Evolutionary conservation across 2,329 filamentous ascomycete species (phyloP).

Genomic region (Paracorniculantispora psalliotae): DNA sequence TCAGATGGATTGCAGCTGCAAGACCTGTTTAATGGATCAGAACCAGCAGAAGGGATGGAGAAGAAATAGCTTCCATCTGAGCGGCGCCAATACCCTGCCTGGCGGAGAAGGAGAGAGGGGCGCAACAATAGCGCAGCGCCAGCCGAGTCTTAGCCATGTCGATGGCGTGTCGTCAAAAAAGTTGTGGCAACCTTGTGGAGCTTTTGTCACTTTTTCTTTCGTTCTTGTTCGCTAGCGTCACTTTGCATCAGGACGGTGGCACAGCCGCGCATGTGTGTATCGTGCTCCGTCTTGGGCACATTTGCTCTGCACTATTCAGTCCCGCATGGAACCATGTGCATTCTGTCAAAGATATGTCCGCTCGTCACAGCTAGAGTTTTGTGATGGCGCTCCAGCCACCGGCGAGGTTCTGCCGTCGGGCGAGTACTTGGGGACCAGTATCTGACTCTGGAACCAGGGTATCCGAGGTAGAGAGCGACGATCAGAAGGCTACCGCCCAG

Average conservation of each 20-base stretch:
- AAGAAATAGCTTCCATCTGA: constrained; percentile 12
- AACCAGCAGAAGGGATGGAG: constrained; percentile 13
- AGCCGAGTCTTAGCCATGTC: constrained; percentile 7
- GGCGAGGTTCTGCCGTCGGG: neutral
- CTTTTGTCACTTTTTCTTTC: neutral
- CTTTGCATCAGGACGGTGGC: constrained; percentile 3
- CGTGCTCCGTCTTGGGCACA: neutral
- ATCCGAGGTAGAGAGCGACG: neutral
- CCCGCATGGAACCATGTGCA: neutral
- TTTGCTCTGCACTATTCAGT: neutral
- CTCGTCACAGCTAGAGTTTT: neutral
- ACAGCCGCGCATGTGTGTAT: constrained; percentile 5
- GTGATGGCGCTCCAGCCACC: neutral
- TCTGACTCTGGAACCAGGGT: neutral
- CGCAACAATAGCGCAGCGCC: constrained; percentile 11
- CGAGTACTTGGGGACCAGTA: neutral
- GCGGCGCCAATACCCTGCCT: constrained; percentile 7
- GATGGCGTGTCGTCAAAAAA: constrained; percentile 9
- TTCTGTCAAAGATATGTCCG: neutral
- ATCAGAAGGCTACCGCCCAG: neutral
- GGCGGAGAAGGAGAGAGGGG: neutral
- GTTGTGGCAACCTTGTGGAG: constrained; percentile 10
- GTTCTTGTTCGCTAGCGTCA: neutral
- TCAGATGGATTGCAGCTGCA: constrained; percentile 27
- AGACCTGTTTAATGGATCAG: constrained; percentile 10